phyloP scores from a whole-genome alignment of 441 rosid genomes.

The Isatis lusitanica region DNA sequence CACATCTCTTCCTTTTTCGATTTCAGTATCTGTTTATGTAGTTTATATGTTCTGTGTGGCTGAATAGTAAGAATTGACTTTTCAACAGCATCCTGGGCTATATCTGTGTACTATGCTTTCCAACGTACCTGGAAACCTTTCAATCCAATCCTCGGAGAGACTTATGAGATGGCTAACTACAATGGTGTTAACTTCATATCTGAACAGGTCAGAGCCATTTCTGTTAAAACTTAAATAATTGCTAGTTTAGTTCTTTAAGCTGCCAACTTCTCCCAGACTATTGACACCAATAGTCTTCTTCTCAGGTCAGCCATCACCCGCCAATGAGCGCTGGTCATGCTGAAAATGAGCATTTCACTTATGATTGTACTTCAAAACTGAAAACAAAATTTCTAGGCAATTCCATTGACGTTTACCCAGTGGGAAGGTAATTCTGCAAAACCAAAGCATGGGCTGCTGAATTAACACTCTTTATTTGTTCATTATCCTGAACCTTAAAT shows the following conservation, averaged over 20 bases:
- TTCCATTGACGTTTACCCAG: constrained; percentile 89
- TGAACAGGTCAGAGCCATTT: constrained; percentile 64
- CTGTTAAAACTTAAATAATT: not conserved
- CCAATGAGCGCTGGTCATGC: constrained; percentile 97
- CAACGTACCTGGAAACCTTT: constrained; percentile 97
- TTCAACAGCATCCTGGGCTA: constrained; percentile 83
- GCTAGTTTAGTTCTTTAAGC: not conserved
- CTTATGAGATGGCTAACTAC: constrained; percentile 83
- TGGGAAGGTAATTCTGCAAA: constrained; percentile 67
- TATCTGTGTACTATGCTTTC: constrained; percentile 78
- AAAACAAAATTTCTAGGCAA: constrained; percentile 92
- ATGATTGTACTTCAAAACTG: constrained; percentile 87
- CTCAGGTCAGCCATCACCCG: constrained; percentile 96
- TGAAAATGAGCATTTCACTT: constrained; percentile 90
- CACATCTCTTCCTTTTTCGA: constrained; percentile 7
- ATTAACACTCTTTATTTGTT: constrained; percentile 4
- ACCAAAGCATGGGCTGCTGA: constrained; percentile 11
- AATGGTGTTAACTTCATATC: constrained; percentile 73
- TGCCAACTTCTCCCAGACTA: constrained; percentile 8
- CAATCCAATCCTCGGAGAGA: constrained; percentile 98
- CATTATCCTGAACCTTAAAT: not conserved
- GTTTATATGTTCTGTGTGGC: not conserved
- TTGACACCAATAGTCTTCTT: constrained; percentile 25
- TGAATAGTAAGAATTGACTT: constrained; percentile 1
- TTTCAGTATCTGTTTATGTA: not conserved